Evolutionary conservation across 371 early-diverging fungal species (phyloP).

Genomic region (Syncephalis fuscata): DNA sequence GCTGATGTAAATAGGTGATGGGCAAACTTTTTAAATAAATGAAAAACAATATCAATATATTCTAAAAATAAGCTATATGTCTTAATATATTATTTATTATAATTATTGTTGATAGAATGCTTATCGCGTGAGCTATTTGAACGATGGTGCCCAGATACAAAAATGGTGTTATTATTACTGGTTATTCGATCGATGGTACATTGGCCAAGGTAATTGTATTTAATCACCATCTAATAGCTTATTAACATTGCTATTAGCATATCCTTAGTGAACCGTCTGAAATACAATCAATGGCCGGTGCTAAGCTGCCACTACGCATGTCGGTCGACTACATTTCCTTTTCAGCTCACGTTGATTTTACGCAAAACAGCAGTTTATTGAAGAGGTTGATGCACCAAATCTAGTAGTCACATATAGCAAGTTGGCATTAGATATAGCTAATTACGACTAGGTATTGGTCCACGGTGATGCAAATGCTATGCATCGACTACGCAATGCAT

Average conservation of each 20-base stretch:
- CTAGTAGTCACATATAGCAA: slow-evolving; percentile 32
- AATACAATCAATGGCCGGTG: slow-evolving; percentile 76
- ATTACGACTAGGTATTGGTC: slow-evolving; percentile 61
- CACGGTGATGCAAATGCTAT: slow-evolving; percentile 99
- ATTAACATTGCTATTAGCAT: slow-evolving; percentile 19
- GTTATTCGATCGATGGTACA: slow-evolving; percentile 99
- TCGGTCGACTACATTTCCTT: slow-evolving; percentile 98
- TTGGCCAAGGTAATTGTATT: slow-evolving; percentile 68
- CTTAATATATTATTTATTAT: background rate
- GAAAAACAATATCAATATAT: too few species aligned
- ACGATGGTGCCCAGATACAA: slow-evolving; percentile 93
- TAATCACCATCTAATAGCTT: too few species aligned
- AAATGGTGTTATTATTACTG: slow-evolving; percentile 97
- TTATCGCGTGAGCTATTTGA: slow-evolving; percentile 97
- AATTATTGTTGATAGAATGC: slow-evolving; percentile 35
- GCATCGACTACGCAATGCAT: slow-evolving; percentile 92
- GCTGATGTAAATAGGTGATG: too few species aligned
- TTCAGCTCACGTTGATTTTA: slow-evolving; percentile 98
- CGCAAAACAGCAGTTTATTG: slow-evolving; percentile 98
- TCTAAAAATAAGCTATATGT: background rate
- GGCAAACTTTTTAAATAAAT: too few species aligned
- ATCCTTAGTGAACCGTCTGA: slow-evolving; percentile 92
- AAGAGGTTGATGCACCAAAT: slow-evolving; percentile 89
- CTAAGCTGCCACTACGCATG: slow-evolving; percentile 76
- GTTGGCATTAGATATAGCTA: background rate